Evolutionary conservation across 257 asterid genomes (phyloP).

Genomic region (Oldenlandia corymbosa): DNA sequence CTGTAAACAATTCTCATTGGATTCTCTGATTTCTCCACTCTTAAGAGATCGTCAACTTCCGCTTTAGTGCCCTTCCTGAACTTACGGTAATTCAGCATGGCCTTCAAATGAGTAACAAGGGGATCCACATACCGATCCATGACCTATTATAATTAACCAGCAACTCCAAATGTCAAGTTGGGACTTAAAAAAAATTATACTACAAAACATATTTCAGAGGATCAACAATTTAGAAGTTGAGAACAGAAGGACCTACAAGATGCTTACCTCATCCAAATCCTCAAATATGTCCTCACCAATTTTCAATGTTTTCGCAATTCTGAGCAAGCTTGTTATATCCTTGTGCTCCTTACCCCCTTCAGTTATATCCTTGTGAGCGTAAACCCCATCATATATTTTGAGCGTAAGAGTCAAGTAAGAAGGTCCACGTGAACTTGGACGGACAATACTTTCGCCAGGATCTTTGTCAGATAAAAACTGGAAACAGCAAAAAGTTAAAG

Average conservation of each 20-base stretch:
- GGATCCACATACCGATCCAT: constrained; percentile 99
- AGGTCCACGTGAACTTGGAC: constrained; percentile 93
- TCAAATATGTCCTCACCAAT: constrained; percentile 97
- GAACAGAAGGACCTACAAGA: neutral
- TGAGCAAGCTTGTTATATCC: constrained; percentile 89
- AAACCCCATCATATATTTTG: constrained; percentile 72
- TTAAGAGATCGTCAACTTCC: constrained; percentile 81
- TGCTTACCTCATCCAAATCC: constrained; percentile 89
- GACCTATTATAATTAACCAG: constrained; percentile 47
- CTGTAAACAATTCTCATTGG: constrained; percentile 87
- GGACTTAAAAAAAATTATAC: neutral
- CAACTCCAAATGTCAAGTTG: neutral
- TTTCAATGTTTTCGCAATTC: constrained; percentile 83
- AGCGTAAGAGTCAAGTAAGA: constrained; percentile 73
- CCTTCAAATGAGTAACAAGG: constrained; percentile 75
- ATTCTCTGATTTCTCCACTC: constrained; percentile 68
- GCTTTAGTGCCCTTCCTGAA: constrained; percentile 73
- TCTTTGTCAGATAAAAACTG: constrained; percentile 82
- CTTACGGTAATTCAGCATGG: constrained; percentile 90
- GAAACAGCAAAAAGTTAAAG: constrained; percentile 7
- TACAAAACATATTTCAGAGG: neutral
- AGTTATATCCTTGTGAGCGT: constrained; percentile 79
- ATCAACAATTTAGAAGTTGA: neutral
- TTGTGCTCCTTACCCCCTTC: constrained; percentile 94
- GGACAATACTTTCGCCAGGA: constrained; percentile 82